phyloP scores from a whole-genome alignment of 2,329 filamentous ascomycete species.

The Monilinia laxa region DNA sequence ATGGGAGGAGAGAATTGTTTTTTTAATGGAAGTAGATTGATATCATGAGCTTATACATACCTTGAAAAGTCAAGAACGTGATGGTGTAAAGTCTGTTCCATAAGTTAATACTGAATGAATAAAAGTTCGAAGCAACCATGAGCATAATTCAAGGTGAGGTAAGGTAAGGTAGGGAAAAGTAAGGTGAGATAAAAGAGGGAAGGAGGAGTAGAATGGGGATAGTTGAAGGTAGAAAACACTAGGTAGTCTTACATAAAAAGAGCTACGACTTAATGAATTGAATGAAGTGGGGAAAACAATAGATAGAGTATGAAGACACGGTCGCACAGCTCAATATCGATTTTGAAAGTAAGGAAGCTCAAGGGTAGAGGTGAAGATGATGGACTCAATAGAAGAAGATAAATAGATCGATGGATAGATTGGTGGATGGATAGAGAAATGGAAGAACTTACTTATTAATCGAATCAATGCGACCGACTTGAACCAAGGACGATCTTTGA shows the following conservation, averaged over 20 bases:
- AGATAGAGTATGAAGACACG: too few relatives aligned
- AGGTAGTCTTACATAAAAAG: neutral
- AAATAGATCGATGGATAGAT: neutral
- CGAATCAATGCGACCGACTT: slow-evolving; percentile 3
- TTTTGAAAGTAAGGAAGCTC: neutral
- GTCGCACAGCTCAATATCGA: neutral
- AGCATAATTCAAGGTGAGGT: neutral
- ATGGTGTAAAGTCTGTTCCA: neutral
- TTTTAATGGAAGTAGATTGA: neutral
- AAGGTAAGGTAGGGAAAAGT: neutral
- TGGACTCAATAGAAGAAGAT: neutral
- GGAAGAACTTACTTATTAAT: neutral
- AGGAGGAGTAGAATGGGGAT: neutral
- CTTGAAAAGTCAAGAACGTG: neutral
- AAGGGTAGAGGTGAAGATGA: neutral
- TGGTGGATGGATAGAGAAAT: neutral
- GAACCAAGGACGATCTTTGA: neutral
- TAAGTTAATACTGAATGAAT: neutral
- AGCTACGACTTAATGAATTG: neutral
- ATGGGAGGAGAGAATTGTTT: neutral
- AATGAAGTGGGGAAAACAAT: too few relatives aligned
- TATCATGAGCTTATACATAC: neutral
- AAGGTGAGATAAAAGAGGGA: neutral
- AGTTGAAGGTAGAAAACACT: neutral
- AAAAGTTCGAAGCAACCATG: neutral